These are phyloP conservation scores for Crinitomyces ghanaensis DNA, from an alignment of 805 yeast genomes.

Conservation along the genomic window DNA sequence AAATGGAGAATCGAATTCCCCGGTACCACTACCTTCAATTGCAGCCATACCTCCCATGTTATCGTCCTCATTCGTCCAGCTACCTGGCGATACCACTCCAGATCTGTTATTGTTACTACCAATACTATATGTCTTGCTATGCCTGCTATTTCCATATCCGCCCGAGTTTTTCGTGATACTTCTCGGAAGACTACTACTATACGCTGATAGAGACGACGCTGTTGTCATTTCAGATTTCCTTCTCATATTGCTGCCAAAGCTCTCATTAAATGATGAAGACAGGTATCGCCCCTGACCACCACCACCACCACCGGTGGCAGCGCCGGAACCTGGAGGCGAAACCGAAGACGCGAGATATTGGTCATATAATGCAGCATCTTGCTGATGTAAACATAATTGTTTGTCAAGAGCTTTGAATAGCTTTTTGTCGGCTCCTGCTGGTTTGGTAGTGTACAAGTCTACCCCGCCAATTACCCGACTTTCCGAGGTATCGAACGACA, in stretches of 20 bases:
- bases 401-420: constrained; percentile 79
- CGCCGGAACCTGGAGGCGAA: constrained; percentile 12
- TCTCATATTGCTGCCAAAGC: constrained; percentile 1
- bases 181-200: too few species aligned
- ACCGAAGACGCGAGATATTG: constrained; percentile 6
- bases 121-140: too few species aligned
- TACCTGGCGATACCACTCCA: too few species aligned
- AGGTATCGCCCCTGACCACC: too few species aligned
- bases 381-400: constrained; percentile 46
- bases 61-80: too few species aligned
- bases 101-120: too few species aligned
- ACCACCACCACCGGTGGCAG: too few species aligned
- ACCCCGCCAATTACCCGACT: constrained; percentile 77
- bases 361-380: constrained; percentile 8
- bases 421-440: constrained; percentile 82
- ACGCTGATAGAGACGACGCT: constrained; percentile 6
- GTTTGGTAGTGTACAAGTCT: constrained; percentile 89
- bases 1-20: too few species aligned
- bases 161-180: too few species aligned
- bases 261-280: constrained; percentile 19
- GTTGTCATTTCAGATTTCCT: background rate
- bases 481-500: constrained; percentile 66
- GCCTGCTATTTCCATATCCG: too few species aligned
- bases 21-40: too few species aligned
- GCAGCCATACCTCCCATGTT: too few species aligned